Conservation (phyloP, 192 early-diverging fungal genomes). For the Podochytrium sp. region DNA sequence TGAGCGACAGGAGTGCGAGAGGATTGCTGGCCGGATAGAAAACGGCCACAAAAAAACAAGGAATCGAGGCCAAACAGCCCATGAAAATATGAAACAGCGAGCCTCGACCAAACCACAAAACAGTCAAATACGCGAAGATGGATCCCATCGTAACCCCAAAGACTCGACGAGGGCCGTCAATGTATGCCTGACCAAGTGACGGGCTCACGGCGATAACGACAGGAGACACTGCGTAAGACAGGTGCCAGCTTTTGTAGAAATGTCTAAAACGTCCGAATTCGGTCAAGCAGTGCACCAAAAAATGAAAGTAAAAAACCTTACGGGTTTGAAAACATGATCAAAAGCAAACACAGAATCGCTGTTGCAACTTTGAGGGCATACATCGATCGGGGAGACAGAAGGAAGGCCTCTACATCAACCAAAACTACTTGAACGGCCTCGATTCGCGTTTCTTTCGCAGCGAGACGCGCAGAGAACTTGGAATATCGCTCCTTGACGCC, state of each 20-base stretch:
- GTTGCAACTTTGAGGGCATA: constrained; percentile 21
- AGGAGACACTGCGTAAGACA: neutral
- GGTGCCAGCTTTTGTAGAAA: constrained; percentile 9
- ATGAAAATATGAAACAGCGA: too few relatives aligned
- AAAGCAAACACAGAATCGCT: constrained; percentile 17
- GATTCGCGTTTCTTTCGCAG: too few relatives aligned
- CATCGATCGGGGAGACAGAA: constrained; percentile 5
- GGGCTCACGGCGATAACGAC: constrained; percentile 12
- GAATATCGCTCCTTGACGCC: too few relatives aligned
- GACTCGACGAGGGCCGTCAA: neutral
- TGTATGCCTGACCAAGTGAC: constrained; percentile 4
- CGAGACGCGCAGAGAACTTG: too few relatives aligned
- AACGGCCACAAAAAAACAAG: constrained; percentile 12
- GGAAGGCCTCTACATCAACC: neutral
- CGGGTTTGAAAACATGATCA: constrained; percentile 25
- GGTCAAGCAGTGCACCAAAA: neutral
- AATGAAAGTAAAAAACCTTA: neutral
- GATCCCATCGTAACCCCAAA: neutral
- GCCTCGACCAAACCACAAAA: too few relatives aligned
- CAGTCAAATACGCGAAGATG: too few relatives aligned
- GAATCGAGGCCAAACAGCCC: too few relatives aligned
- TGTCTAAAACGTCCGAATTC: neutral
- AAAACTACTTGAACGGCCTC: too few relatives aligned
- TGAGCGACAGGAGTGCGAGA: constrained; percentile 17
- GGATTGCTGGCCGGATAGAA: neutral